Evolutionary conservation across 176 grass and related monocot genomes (phyloP).

Genomic region (Themeda triandra): DNA sequence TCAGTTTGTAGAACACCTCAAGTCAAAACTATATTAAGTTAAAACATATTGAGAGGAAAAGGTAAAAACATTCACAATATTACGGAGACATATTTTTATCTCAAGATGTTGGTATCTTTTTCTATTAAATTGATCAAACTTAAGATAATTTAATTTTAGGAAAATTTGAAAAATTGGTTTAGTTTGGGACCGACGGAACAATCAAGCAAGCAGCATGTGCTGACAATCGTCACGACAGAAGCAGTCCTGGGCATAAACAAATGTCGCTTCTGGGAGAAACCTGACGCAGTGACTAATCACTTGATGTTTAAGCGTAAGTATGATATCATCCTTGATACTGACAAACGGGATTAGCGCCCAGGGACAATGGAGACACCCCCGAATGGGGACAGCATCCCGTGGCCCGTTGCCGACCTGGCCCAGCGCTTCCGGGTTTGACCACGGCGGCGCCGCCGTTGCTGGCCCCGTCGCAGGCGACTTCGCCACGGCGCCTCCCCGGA

Average conservation of each 20-base stretch:
- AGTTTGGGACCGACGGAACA: neutral
- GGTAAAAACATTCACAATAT: too few relatives aligned
- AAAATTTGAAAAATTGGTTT: neutral
- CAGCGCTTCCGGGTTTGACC: neutral
- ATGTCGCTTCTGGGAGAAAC: neutral
- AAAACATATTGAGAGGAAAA: too few relatives aligned
- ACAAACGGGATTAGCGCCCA: neutral
- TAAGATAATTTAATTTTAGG: too few relatives aligned
- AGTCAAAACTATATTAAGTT: too few relatives aligned
- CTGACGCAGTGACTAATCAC: neutral
- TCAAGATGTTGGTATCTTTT: too few relatives aligned
- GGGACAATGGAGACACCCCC: neutral
- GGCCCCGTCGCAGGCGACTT: neutral
- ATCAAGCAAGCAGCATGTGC: neutral
- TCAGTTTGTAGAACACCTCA: too few relatives aligned
- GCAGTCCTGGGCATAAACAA: neutral
- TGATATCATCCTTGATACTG: neutral
- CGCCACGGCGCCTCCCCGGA: neutral
- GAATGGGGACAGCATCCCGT: neutral
- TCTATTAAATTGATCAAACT: too few relatives aligned
- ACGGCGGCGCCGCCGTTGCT: neutral
- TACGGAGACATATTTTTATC: too few relatives aligned
- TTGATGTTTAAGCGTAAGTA: neutral
- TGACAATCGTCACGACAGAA: neutral
- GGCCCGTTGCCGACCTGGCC: neutral